Percentiles rank a stretch among this genome's conserved stretches.
Conservation (phyloP, 2,329 filamentous ascomycete genomes). For the Aspergillus texensis region DNA sequence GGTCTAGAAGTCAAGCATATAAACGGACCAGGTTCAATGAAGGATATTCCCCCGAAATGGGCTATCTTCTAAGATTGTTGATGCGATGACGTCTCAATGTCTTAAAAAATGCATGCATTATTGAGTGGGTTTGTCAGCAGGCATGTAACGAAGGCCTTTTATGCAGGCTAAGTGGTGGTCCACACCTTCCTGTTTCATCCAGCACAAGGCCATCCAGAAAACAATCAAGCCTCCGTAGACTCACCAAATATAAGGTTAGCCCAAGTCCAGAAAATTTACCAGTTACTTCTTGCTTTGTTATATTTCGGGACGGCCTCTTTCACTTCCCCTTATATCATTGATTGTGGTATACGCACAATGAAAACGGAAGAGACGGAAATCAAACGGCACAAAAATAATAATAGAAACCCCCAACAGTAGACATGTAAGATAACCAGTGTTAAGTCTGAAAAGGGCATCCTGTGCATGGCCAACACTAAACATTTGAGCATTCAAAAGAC, state of each 20-base stretch:
- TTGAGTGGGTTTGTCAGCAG: slow-evolving; percentile 6
- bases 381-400: background rate
- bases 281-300: background rate
- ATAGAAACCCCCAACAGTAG: background rate
- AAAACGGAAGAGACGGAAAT: background rate
- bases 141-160: background rate
- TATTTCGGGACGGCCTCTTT: background rate
- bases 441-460: background rate
- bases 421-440: background rate
- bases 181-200: background rate
- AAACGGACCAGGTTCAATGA: background rate
- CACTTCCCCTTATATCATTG: background rate
- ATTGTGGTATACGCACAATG: background rate
- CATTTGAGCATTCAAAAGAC: background rate
- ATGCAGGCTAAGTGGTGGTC: background rate
- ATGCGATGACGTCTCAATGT: slow-evolving; percentile 9
- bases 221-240: background rate
- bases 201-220: background rate
- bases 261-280: background rate
- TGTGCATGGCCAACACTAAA: background rate
- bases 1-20: background rate
- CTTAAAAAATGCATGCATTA: slow-evolving; percentile 1
- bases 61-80: background rate
- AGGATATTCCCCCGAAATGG: background rate
- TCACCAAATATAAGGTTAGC: background rate